phyloP scores from a whole-genome alignment of 495 filamentous ascomycete species.

The Annulohypoxylon moriforme region DNA sequence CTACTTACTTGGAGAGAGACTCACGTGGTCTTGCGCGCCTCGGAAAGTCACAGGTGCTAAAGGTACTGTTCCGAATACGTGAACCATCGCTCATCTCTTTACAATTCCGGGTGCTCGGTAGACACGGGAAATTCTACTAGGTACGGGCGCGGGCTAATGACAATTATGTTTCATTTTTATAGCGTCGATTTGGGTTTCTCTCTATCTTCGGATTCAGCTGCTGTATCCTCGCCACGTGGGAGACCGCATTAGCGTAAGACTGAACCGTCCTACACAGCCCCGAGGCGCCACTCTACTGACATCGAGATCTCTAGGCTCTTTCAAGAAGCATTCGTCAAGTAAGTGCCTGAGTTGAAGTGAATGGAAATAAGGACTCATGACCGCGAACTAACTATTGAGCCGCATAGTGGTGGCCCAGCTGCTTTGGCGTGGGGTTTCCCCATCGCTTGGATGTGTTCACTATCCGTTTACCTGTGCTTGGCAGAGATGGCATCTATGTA shows the following conservation, averaged over 20 bases:
- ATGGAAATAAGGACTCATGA: background rate
- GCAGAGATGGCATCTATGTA: conserved; percentile 5
- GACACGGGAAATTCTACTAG: background rate
- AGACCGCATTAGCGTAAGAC: background rate
- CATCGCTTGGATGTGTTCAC: background rate
- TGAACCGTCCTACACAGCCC: background rate
- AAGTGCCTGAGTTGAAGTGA: background rate
- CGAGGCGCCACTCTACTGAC: background rate
- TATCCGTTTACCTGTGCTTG: background rate
- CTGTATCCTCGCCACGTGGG: background rate
- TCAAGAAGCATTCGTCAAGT: conserved; percentile 1
- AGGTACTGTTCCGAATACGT: background rate
- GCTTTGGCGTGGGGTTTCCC: background rate
- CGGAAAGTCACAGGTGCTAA: conserved; percentile 1
- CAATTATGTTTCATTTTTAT: background rate
- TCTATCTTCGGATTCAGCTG: conserved; percentile 7
- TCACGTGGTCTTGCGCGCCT: conserved; percentile 4
- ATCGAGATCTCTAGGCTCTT: background rate
- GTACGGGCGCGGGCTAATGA: background rate
- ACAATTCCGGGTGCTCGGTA: background rate
- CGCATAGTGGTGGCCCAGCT: background rate
- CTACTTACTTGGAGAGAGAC: conserved; percentile 4
- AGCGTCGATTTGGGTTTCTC: conserved; percentile 12
- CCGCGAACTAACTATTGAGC: background rate
- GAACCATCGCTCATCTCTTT: background rate